Evolutionary conservation across 176 grass and related monocot genomes (phyloP), one percentile per base, ranked within the genome.

Genomic region (Canna indica): DNA sequence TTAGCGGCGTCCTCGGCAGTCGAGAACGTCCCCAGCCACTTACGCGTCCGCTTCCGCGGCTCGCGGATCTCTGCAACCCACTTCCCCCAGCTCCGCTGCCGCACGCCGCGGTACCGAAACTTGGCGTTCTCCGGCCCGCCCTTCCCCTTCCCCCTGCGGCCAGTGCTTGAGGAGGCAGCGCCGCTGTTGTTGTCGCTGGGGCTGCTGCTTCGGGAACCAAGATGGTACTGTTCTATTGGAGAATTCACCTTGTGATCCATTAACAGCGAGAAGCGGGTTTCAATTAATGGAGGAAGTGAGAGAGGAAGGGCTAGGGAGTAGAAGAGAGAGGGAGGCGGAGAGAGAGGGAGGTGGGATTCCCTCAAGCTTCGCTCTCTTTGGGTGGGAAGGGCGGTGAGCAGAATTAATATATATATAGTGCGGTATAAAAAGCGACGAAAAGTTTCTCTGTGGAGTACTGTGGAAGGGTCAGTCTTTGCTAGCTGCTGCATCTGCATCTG

Each of bases 381-480:
- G 88, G 24, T 69, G 38, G 86, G 66, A 86, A 83, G 83, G 85
- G 88, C 88, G 88, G 92, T 91, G 85, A 88, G 91, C 88, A 96
- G 85, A 16, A 12, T 28, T 30, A 31, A 32, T 62, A 27, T 14
- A 61, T 7, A 60, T 7, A 60, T 25, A 29, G 22, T 11, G 24
- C n/a, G 22, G 2, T 25, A 27, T 11, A 42, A 17, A 60, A 26
- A 41, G 16, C 41, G 36, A 68, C 31, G 22, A 42, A 41, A 34
- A 20, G 36, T 18, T 20, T 13, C 20, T 14, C 13, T 6, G 13
- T 15, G n/a, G 63, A 39, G 66, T n/a, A 29, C 34, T 15, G 39
- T 45, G 20, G 26, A 24, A 46, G 13, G 1, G 26, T 16, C 22
- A n/a, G n/a, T n/a, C n/a, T n/a, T n/a, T n/a, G n/a, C n/a, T n/a